phyloP scores from a whole-genome alignment of 176 grass and related monocot genomes.

The Olyra latifolia region DNA sequence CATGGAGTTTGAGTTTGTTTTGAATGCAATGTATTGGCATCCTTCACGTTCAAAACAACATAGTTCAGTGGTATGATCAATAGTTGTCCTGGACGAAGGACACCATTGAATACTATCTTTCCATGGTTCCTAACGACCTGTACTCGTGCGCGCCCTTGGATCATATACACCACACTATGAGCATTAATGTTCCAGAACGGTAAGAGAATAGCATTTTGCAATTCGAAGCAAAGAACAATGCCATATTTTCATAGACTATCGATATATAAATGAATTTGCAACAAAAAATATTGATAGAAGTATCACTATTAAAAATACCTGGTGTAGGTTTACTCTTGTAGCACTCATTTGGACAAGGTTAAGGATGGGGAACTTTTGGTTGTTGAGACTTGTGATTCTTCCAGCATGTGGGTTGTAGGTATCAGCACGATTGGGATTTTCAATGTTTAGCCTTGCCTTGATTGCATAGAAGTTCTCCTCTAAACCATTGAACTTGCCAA shows the following conservation, averaged over 20 bases:
- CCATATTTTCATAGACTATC: background rate
- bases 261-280: no score
- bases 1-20: background rate
- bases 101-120: background rate
- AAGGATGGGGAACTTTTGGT: conserved; percentile 44
- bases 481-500: background rate
- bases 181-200: background rate
- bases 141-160: background rate
- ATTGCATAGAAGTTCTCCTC: conserved; percentile 41
- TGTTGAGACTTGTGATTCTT: conserved; percentile 32
- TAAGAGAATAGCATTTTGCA: conserved; percentile 24
- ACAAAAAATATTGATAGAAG: background rate
- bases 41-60: background rate
- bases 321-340: background rate
- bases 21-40: background rate
- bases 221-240: background rate
- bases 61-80: background rate
- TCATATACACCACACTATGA: background rate
- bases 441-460: conserved; percentile 33
- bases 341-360: conserved; percentile 38
- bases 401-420: conserved; percentile 36
- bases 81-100: background rate
- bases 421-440: background rate
- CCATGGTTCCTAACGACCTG: background rate
- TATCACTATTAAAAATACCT: no score